Evolutionary conservation across 352 stramenopile species (phyloP), one percentile per base, ranked within the genome.

Genomic region (Phytophthora tentaculata): DNA sequence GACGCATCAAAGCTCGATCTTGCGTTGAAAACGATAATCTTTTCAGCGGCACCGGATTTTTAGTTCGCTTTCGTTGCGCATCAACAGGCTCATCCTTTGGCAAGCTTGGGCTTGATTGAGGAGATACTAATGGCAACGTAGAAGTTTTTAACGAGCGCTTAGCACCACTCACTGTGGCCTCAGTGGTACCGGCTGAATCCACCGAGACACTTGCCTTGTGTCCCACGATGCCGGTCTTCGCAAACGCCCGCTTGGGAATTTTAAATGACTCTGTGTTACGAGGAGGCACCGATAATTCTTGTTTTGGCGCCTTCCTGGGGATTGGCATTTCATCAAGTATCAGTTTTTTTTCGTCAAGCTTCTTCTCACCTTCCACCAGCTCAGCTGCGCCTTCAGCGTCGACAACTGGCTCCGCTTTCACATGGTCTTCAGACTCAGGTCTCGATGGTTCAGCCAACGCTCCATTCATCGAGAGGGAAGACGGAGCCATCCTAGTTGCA

Each of bases 1-100:
- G 62, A 3, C 76, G 76, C 65, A 89, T 85, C 22, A 90, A 77
- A 7, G 79, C 65, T 26, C 58, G 73, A 53, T 91, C 81, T 28
- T 75, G 66, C 0, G 52, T 45, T 16, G 69, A 78, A 35, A 79
- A 54, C 9, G 56, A 53, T 9, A 53, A 29, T 9, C 60, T 67
- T 13, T 73, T 61, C 16, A 83, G 26, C 22, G 81, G 76, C 2
- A 91, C 83, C 8, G 56, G 28, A 16, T 86, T 86, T 69, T 91
- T 91, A 3, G 56, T 73, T 32, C 79, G 70, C 37, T 67, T 76
- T 20, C 53, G 39, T n/a, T 57, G 48, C 22, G 23, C 24, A 48
- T 23, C 43, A 37, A 56, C 43, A 10, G 26, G n/a, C 13, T 69
- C 47, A 12, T 22, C 35, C 4, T 32, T 65, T 52, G 41, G 53